Conservation (phyloP, 805 yeast species). For the Candida rishiriensis region DNA sequence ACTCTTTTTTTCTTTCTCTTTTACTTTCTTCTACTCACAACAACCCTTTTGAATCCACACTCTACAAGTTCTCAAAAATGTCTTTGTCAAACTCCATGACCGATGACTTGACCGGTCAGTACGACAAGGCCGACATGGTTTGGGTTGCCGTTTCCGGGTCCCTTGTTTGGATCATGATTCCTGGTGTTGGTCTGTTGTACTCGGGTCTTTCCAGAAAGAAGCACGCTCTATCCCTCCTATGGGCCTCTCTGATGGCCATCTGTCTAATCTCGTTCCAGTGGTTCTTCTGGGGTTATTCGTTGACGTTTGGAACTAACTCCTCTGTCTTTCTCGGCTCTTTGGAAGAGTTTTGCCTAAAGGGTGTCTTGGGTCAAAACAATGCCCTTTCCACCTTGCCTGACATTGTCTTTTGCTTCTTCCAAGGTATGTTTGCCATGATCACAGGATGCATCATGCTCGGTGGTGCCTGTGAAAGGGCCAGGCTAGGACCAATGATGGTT, state of each 20-base stretch:
- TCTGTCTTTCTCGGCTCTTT: constrained; percentile 77
- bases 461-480: constrained; percentile 96
- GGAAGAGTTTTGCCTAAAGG: constrained; percentile 72
- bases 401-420: constrained; percentile 83
- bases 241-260: constrained; percentile 91
- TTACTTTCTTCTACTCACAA: neutral
- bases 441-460: constrained; percentile 95
- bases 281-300: constrained; percentile 98
- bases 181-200: constrained; percentile 91
- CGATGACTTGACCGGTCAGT: constrained; percentile 66
- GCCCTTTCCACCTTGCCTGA: constrained; percentile 76
- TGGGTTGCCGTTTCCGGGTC: constrained; percentile 79
- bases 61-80: constrained; percentile 2
- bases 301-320: constrained; percentile 55
- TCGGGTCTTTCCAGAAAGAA: constrained; percentile 93
- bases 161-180: constrained; percentile 93
- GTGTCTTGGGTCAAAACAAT: constrained; percentile 78
- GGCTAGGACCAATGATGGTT: constrained; percentile 94
- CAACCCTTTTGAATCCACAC: neutral
- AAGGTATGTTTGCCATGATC: constrained; percentile 93
- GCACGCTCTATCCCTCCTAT: constrained; percentile 88
- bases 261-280: constrained; percentile 87
- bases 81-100: constrained; percentile 49
- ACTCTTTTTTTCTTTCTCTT: neutral
- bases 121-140: constrained; percentile 72